These are phyloP conservation scores for Hypomyces perniciosus DNA, from an alignment of 2,329 filamentous ascomycete genomes.

Conservation along the genomic window DNA sequence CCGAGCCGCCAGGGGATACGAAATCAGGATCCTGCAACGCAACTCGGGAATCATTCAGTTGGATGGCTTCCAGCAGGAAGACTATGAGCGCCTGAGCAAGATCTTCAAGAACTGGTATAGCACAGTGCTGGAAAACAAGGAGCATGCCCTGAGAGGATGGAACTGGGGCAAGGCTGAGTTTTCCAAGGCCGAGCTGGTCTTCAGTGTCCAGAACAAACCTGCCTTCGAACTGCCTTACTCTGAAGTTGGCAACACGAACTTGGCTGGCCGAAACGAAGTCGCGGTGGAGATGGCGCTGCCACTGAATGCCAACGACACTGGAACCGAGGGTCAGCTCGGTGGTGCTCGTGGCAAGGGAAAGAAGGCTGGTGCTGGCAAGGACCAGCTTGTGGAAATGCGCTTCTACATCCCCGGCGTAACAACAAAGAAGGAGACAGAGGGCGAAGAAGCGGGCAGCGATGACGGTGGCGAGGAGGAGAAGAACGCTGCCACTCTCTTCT, in stretches of 20 bases:
- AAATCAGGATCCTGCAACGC: slow-evolving; percentile 84
- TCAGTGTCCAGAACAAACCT: slow-evolving; percentile 94
- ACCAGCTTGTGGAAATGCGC: slow-evolving; percentile 96
- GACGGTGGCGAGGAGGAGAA: slow-evolving; percentile 61
- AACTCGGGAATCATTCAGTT: slow-evolving; percentile 84
- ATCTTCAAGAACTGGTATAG: slow-evolving; percentile 99
- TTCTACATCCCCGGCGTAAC: slow-evolving; percentile 96
- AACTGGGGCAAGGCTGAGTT: slow-evolving; percentile 99
- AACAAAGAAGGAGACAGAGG: slow-evolving; percentile 63
- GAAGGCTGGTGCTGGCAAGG: slow-evolving; percentile 81
- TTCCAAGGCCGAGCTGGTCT: slow-evolving; percentile 86
- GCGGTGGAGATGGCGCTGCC: slow-evolving; percentile 87
- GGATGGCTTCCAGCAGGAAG: slow-evolving; percentile 91
- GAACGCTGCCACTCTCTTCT: slow-evolving; percentile 95
- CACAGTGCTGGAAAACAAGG: slow-evolving; percentile 82
- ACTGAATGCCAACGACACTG: slow-evolving; percentile 63
- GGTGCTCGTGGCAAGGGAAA: slow-evolving; percentile 72
- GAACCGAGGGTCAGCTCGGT: slow-evolving; percentile 66
- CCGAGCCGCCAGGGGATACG: slow-evolving; percentile 83
- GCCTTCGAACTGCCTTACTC: slow-evolving; percentile 96
- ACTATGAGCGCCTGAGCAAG: slow-evolving; percentile 84
- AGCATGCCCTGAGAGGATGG: slow-evolving; percentile 94
- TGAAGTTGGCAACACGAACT: slow-evolving; percentile 95
- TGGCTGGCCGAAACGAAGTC: slow-evolving; percentile 96
- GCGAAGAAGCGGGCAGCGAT: slow-evolving; percentile 65